Conservation (phyloP, 148 eudicot genomes). For the Camellia lanceoleosa region DNA sequence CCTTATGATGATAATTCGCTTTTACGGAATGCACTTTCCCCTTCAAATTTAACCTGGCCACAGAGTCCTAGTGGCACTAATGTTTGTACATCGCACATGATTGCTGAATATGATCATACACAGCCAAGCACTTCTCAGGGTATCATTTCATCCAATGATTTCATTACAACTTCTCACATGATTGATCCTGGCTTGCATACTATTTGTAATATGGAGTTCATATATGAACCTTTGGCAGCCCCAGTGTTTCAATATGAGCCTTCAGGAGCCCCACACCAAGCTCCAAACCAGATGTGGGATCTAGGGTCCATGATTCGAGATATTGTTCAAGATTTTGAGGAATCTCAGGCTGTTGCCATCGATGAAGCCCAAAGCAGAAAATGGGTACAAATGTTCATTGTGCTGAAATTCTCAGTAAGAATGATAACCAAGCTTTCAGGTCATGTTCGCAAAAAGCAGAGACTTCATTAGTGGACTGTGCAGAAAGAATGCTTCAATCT, state of each 20-base stretch:
- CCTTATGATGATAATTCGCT: slow-evolving; percentile 7
- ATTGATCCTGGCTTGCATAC: background rate
- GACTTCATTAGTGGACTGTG: background rate
- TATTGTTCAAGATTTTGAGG: too few relatives aligned
- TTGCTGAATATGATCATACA: background rate
- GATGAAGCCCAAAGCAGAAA: background rate
- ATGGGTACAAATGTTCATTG: background rate
- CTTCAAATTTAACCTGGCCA: background rate
- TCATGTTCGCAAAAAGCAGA: background rate
- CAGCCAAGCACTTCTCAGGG: slow-evolving; percentile 10
- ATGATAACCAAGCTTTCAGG: too few relatives aligned
- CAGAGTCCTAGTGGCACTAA: background rate
- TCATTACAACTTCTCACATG: background rate
- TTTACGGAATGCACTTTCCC: too few relatives aligned
- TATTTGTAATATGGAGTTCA: background rate
- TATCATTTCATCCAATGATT: slow-evolving; percentile 1
- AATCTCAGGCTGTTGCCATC: background rate
- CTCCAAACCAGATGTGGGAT: background rate
- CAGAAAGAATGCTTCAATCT: background rate
- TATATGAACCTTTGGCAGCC: too few relatives aligned
- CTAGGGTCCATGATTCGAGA: background rate
- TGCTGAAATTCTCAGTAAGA: background rate
- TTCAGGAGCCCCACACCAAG: background rate
- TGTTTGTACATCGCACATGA: background rate
- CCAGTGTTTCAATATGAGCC: background rate